Base-by-base conservation (phyloP, 306 rosid genomes). In the Fragaria iinumae region DNA sequence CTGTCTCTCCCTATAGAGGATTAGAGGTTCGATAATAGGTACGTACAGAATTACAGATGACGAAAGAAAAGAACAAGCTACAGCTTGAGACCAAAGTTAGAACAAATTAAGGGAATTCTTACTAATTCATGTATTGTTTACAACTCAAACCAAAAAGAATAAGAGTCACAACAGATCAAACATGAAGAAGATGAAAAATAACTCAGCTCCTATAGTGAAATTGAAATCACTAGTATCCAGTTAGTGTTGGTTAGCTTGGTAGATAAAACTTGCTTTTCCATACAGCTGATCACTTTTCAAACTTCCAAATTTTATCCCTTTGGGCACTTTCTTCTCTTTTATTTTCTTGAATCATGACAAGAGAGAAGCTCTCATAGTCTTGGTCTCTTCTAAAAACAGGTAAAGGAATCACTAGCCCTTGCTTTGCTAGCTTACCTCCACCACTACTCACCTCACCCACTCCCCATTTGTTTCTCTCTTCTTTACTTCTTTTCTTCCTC, bases 361-460 rank as follows among this genome's bases (percentile, higher is more conserved):
- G 11, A 25, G 68, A 32, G 43, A 63, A 43, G 44, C 68, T 63
- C 65, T 27, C 48, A 11, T 20, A 32, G 66, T 53, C 65, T 21
- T 6, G 2, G 68, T 63, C 68, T 39, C 20, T 72, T 36, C 49
- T 55, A 53, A 73, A n/a, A 12, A 63, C 16, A 32, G 44, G 36
- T 3, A 1, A 38, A 7, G 68, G 43, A 29, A 63, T 32, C 68
- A 32, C 41, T 7, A 63, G 65, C 36, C 59, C 21, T 20, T 9
- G 17, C 43, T 14, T 38, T 4, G 39, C 39, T 23, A 73, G 14
- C 49, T 8, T 13, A 53, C 64, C 64, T 52, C 65, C 76, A 72
- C 76, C 76, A 20, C 50, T 36, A 66, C 29, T 38, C 27, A 53
- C 68, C 44, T 69, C 74, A 69, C 53, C 53, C 52, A 73, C 65